Evolutionary conservation across 164 flowering plant species (phyloP), one percentile per base, ranked within the genome.

Genomic region (Vitis rotundifolia): DNA sequence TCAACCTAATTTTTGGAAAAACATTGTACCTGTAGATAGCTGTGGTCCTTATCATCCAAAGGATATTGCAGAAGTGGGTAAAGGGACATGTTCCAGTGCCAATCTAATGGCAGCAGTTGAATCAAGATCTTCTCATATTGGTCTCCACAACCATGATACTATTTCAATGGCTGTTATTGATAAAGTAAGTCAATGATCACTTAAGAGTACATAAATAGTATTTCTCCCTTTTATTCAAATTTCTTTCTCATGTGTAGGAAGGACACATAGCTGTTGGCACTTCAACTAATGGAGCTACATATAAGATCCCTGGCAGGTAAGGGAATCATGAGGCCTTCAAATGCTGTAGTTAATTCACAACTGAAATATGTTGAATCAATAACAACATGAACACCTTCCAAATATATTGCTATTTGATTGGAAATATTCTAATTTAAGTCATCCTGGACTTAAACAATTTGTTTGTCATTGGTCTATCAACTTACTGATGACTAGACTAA

Each of bases 231-330:
- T 31, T 31, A 31, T 31, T 31, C 37, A 31, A 31, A 31, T 31
- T 31, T 31, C 37, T 31, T 3, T 31, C 6, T 31, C 37, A 31
- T 67, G 13, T 71, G 66, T 75, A 94, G 99, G 83, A 65, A 80
- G 96, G 99, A 69, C 85, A 85, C 69, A 81, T 94, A 62, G 99
- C 97, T 29, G 99, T 91, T 68, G 97, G 99, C 61, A 94, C 98
- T 66, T 94, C 97, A 63, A 94, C 99, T 18, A 94, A 94, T 85
- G 99, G 99, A 44, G 99, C 99, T 57, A 89, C 93, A 11, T 94
- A 85, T 71, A 92, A 94, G 77, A 87, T 94, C 60, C 98, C 97
- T 68, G 99, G 99, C 67, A 92, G 99, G 99, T 91, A 82, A 72
- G 49, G 18, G n/a, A 15, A 8, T 49, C 9, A 9, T 3, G 16